Percentiles rank a stretch among this genome's conserved stretches.
Evolutionary conservation across 2,329 filamentous ascomycete genomes (phyloP).

Genomic region (Tolypocladium amazonense): DNA sequence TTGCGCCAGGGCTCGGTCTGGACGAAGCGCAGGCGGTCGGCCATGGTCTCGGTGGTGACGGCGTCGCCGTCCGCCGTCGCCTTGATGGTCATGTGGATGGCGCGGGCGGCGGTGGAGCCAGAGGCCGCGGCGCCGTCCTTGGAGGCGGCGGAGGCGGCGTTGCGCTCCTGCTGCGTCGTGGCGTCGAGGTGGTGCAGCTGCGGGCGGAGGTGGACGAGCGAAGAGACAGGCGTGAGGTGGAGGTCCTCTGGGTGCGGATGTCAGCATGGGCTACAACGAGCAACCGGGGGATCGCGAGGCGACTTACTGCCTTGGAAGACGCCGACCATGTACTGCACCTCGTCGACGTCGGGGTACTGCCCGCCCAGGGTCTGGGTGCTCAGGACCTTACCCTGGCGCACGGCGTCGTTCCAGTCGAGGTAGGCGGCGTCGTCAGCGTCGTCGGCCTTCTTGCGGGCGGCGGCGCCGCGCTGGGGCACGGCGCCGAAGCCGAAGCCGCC

Average conservation of each 20-base stretch:
- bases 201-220: slow-evolving; percentile 79
- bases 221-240: slow-evolving; percentile 74
- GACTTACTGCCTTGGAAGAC: slow-evolving; percentile 74
- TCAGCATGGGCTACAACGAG: background rate
- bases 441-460: slow-evolving; percentile 20
- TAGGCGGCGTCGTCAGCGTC: slow-evolving; percentile 27
- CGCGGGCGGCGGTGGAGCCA: slow-evolving; percentile 47
- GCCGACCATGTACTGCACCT: slow-evolving; percentile 81
- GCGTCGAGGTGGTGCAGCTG: slow-evolving; percentile 93
- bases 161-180: slow-evolving; percentile 56
- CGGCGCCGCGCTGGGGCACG: slow-evolving; percentile 26
- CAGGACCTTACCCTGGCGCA: slow-evolving; percentile 61
- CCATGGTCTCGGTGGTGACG: slow-evolving; percentile 59
- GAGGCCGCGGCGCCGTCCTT: slow-evolving; percentile 21
- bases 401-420: slow-evolving; percentile 54
- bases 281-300: background rate
- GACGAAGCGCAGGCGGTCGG: slow-evolving; percentile 62
- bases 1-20: slow-evolving; percentile 75
- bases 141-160: slow-evolving; percentile 26
- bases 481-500: slow-evolving; percentile 60
- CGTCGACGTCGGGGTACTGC: slow-evolving; percentile 57
- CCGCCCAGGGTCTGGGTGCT: slow-evolving; percentile 78
- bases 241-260: slow-evolving; percentile 53
- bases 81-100: slow-evolving; percentile 83
- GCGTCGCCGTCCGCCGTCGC: slow-evolving; percentile 57